Evolutionary conservation across 148 eudicot genomes (phyloP), one percentile per base, ranked within the genome.

Genomic region (Amaranthus cruentus): DNA sequence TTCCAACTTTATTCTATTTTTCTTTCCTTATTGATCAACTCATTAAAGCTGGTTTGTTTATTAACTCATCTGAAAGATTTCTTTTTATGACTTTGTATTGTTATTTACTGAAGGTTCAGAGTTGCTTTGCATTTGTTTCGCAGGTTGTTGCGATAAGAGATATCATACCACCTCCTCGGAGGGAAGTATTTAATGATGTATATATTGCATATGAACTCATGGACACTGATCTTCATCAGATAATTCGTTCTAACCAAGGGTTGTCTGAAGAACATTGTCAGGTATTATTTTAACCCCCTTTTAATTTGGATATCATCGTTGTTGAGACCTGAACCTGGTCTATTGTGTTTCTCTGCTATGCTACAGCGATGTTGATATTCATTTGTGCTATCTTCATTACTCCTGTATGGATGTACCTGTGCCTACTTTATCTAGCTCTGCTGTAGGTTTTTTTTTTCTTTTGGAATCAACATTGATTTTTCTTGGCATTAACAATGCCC

Each of bases 211-310:
- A 93, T 80, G 98, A 93, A 77, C 87, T 93, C 76, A 93, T 93
- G 98, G 97, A 91, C 79, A 93, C 96, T 72, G 98, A 93, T 89
- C 96, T 93, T 56, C 96, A 93, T 77, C 98, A 93, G 83, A 91
- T 93, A 52, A 93, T 93, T 64, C 98, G 96, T 74, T 93, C 98
- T 68, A 93, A 90, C 81, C 98, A 93, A 79, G 83, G 76, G 66
- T 78, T 93, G 76, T 93, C 98, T 6, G 98, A 93, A 79, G 98
- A 93, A 76, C 96, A 90, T 53, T 93, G 98, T 70, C 98, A 93
- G 96, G 98, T 93, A 79, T 64, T 73, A 38, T 12, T 53, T 38
- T 62, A 62, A 53, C 12, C 48, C 9, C 56, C 15, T 28, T 14
- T 28, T 15, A 42, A n/a, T n/a, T 59, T 72, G 54, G 54, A 44